A percentile compares a stretch with the other conserved stretches of the same genome.
These are phyloP conservation scores for Phytophthora sp. DNA, from an alignment of 352 stramenopile species.

Conservation along the genomic window DNA sequence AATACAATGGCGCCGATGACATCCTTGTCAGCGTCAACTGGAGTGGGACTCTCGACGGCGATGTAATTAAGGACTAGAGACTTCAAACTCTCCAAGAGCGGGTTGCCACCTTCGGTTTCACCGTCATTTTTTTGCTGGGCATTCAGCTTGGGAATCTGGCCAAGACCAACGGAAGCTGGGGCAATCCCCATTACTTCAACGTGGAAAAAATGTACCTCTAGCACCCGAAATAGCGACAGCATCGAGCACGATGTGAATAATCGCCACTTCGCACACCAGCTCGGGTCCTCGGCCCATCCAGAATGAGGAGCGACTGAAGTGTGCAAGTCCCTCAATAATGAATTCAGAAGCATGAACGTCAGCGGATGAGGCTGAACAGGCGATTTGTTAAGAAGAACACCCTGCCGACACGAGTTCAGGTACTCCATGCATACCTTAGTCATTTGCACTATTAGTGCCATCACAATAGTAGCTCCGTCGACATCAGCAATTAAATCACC, in stretches of 20 bases:
- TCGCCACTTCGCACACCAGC: slow-evolving; percentile 54
- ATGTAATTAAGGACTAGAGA: slow-evolving; percentile 62
- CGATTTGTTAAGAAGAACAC: slow-evolving; percentile 66
- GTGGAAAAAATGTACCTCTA: slow-evolving; percentile 89
- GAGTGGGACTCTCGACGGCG: slow-evolving; percentile 26
- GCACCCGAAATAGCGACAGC: slow-evolving; percentile 68
- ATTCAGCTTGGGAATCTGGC: slow-evolving; percentile 52
- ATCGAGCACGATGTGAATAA: slow-evolving; percentile 68
- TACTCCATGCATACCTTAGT: slow-evolving; percentile 78
- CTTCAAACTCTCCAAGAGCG: slow-evolving; percentile 78
- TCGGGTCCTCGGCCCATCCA: slow-evolving; percentile 27
- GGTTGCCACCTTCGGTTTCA: slow-evolving; percentile 47
- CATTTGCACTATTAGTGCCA: slow-evolving; percentile 67
- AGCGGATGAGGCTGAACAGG: slow-evolving; percentile 82
- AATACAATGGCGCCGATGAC: slow-evolving; percentile 55
- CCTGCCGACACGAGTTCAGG: slow-evolving; percentile 69
- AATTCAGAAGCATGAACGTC: slow-evolving; percentile 90
- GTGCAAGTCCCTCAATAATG: slow-evolving; percentile 68
- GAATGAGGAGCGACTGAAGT: slow-evolving; percentile 15
- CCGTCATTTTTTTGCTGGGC: slow-evolving; percentile 26
- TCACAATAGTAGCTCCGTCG: slow-evolving; percentile 53
- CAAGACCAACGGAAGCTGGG: slow-evolving; percentile 84
- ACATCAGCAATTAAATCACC: slow-evolving; percentile 48
- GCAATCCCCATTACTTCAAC: slow-evolving; percentile 79
- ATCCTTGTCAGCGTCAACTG: slow-evolving; percentile 35